phyloP scores from a whole-genome alignment of 768 basidiomycete species.

The Macrolepiota dolichaula region DNA sequence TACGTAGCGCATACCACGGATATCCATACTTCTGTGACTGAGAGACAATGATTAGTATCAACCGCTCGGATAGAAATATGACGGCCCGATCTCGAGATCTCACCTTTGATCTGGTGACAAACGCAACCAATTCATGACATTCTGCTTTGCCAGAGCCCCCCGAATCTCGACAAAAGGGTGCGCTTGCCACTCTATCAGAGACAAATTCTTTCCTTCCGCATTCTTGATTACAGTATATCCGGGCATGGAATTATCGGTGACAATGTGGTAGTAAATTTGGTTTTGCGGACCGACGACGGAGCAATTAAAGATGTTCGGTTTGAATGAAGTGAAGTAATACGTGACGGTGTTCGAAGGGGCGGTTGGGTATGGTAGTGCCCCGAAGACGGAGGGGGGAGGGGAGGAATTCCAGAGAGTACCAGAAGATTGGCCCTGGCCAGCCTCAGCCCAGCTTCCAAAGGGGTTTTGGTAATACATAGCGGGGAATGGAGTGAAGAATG shows the following conservation, averaged over 20 bases:
- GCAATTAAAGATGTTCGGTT: conserved; percentile 52
- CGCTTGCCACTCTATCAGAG: conserved; percentile 56
- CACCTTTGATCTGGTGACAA: conserved; percentile 46
- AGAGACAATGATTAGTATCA: conserved; percentile 8
- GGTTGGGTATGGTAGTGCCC: conserved; percentile 56
- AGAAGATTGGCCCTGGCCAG: conserved; percentile 22
- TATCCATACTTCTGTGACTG: conserved; percentile 49
- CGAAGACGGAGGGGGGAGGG: conserved; percentile 52
- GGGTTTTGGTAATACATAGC: conserved; percentile 34
- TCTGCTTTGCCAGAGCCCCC: conserved; percentile 44
- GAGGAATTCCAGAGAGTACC: conserved; percentile 16
- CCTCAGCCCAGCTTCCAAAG: conserved; percentile 33
- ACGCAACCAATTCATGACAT: conserved; percentile 49
- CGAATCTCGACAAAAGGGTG: conserved; percentile 52
- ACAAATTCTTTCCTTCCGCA: conserved; percentile 41
- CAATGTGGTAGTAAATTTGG: conserved; percentile 45
- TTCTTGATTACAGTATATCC: conserved; percentile 55
- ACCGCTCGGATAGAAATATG: background rate
- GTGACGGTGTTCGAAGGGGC: conserved; percentile 28
- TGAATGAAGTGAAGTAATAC: conserved; percentile 50
- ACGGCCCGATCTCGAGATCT: conserved; percentile 3
- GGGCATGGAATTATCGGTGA: conserved; percentile 46
- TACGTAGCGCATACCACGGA: conserved; percentile 45
- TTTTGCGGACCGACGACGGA: conserved; percentile 47
- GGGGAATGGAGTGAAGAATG: background rate